Conservation (phyloP, 257 asterid species). For the Eustoma russellianum region DNA sequence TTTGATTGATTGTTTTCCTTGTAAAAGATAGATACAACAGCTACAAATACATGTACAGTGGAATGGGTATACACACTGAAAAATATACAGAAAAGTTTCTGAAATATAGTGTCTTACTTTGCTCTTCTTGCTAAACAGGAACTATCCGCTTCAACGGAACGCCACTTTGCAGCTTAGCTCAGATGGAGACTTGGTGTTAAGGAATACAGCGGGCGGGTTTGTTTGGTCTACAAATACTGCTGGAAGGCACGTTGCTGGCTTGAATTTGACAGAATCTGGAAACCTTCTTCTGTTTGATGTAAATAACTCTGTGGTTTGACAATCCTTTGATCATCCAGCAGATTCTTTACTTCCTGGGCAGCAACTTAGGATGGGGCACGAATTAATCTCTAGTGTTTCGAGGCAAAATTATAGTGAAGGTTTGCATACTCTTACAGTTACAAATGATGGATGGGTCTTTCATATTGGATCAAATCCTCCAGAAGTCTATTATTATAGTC, state of each 20-base stretch:
- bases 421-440: constrained; percentile 4
- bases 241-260: constrained; percentile 12
- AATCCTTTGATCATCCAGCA: constrained; percentile 22
- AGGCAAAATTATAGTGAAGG: constrained; percentile 9
- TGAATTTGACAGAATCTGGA: constrained; percentile 11
- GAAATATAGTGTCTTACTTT: too few species aligned
- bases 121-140: constrained; percentile 20
- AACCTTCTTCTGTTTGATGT: constrained; percentile 15
- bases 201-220: constrained; percentile 8
- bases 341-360: constrained; percentile 18
- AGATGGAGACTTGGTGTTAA: constrained; percentile 15
- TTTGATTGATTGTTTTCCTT: too few species aligned
- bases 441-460: constrained; percentile 4
- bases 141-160: constrained; percentile 10
- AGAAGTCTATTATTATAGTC: constrained; percentile 9
- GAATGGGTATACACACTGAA: too few species aligned
- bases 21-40: too few species aligned
- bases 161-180: constrained; percentile 9
- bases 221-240: constrained; percentile 17
- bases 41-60: too few species aligned
- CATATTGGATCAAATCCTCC: constrained; percentile 13
- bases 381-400: constrained; percentile 13
- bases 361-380: constrained; percentile 9
- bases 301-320: constrained; percentile 12
- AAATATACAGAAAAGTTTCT: too few species aligned